A percentile compares a stretch with the other conserved stretches of the same genome.
Conservation (phyloP, 495 filamentous ascomycete genomes). For the Neurospora sp. region DNA sequence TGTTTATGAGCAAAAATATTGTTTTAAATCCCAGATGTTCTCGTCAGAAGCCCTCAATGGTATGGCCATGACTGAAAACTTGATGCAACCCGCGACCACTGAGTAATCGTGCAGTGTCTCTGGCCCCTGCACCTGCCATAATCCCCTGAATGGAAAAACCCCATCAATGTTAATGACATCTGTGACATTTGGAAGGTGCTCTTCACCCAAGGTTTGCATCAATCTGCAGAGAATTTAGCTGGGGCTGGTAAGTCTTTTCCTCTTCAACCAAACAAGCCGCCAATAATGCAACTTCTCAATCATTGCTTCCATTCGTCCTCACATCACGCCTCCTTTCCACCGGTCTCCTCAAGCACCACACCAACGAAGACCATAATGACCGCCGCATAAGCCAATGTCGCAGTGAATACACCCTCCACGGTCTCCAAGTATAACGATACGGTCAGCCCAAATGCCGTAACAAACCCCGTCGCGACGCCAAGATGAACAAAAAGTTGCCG, state of each 20-base stretch:
- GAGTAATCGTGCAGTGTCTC: neutral
- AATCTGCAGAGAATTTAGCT: neutral
- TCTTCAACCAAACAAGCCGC: neutral
- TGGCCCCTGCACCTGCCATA: neutral
- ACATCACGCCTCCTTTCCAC: neutral
- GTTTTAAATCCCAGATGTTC: too few species aligned
- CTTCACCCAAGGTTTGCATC: neutral
- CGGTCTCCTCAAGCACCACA: neutral
- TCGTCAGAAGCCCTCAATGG: too few species aligned
- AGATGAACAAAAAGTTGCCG: too few species aligned
- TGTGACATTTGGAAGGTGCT: neutral
- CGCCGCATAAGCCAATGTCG: too few species aligned
- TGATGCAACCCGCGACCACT: neutral
- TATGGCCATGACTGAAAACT: neutral
- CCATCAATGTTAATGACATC: neutral
- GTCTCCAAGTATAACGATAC: too few species aligned
- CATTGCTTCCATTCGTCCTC: neutral
- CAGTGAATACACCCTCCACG: too few species aligned
- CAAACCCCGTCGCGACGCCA: too few species aligned
- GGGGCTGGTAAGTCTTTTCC: neutral
- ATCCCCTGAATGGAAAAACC: neutral
- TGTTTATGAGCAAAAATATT: too few species aligned
- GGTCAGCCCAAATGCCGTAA: too few species aligned
- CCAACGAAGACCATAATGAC: neutral
- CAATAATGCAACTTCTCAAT: neutral